Base-by-base conservation (phyloP, 2,329 filamentous ascomycete genomes). In the Colletotrichum tropicicola region DNA sequence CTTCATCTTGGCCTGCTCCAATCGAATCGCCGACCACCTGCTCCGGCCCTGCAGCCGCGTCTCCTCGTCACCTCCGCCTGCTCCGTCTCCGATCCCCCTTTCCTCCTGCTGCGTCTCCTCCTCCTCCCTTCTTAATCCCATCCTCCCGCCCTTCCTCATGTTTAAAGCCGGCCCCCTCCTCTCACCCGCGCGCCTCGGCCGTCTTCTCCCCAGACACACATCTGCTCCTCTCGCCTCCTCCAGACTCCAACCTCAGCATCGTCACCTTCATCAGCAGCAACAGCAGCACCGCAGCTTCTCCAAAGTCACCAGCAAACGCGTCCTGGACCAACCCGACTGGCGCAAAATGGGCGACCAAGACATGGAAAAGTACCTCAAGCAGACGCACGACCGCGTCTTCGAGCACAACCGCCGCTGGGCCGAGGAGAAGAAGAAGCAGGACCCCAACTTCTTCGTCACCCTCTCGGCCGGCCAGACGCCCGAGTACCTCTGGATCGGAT, bases 401-500 rank as follows among this genome's bases (percentile, higher is more conserved):
- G 86, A 90, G 70, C 86, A 88, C 82, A 92, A 92, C 81, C 80
- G 82, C 68, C 80, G 81, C 58, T 92, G 90, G 90, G 89, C 89
- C 12, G 82, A 82, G 48, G 78, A 85, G 68, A 88, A 90, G 80
- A 78, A 72, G 69, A 75, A 78, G 68, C 80, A 82, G 66, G 88
- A 92, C 77, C 88, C 89, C 4, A 80, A 84, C 9, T 92, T 89
- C 81, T 92, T 92, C 77, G 75, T 78, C 54, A 86, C 89, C 74
- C 83, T 92, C 66, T 79, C 83, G 19, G 85, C 84, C 8, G 90
- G 90, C 47, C 90, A 92, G 79, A 80, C 79, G 15, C 90, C 90
- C 59, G 89, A 92, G 72, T 92, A 92, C 77, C 85, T 92, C 57
- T 97, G 93, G 92, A 92, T 97, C 74, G 94, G 94, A 51, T 98